Conservation (phyloP, 208 protist genomes). For the Crithidia expoeki region DNA sequence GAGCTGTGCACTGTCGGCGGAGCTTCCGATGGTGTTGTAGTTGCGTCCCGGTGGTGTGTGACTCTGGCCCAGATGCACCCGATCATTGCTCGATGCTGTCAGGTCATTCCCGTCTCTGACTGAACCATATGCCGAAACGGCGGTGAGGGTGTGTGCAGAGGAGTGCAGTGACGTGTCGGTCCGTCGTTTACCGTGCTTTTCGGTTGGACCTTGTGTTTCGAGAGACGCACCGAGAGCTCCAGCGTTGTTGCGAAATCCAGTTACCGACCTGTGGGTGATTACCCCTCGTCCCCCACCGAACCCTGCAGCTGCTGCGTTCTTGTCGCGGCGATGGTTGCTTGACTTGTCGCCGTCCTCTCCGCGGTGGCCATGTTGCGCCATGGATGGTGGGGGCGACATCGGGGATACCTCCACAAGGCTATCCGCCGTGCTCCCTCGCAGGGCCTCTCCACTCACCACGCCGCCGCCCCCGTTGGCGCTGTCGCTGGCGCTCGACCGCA, state of each 20-base stretch:
- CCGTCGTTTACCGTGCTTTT: background rate
- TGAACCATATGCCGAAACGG: background rate
- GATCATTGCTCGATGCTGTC: background rate
- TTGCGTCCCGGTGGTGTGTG: background rate
- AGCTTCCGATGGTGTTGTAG: background rate
- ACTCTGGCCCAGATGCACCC: too few species aligned
- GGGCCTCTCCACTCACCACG: background rate
- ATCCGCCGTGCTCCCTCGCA: slow-evolving; percentile 8
- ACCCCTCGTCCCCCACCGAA: background rate
- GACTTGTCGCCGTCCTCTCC: background rate
- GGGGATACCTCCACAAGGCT: slow-evolving; percentile 28
- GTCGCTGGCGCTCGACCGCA: slow-evolving; percentile 2
- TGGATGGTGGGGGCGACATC: slow-evolving; percentile 11
- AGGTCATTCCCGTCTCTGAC: background rate
- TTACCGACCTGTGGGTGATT: background rate
- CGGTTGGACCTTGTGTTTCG: background rate
- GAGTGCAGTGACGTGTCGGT: background rate
- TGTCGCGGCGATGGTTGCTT: background rate
- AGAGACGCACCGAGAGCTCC: background rate
- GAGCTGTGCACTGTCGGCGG: background rate
- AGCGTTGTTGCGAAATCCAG: background rate
- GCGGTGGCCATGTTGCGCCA: background rate
- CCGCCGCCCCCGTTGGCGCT: slow-evolving; percentile 9
- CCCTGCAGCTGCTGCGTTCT: background rate
- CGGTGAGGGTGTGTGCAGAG: slow-evolving; percentile 2